Conservation (phyloP, 2,329 filamentous ascomycete species). For the Sclerotinia borealis region DNA sequence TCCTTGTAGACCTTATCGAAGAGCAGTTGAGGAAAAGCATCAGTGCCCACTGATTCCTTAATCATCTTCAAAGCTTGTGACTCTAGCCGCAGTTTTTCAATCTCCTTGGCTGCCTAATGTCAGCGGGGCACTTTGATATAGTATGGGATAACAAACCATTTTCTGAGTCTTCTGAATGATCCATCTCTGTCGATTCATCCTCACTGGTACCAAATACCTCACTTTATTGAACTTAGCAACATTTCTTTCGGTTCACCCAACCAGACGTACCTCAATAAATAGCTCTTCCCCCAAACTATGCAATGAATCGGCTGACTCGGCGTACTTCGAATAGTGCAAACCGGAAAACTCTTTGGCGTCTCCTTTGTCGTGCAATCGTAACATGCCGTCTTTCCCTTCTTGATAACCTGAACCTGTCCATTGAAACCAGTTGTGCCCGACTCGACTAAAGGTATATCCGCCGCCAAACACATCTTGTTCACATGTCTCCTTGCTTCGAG, state of each 20-base stretch:
- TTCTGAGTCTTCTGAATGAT: slow-evolving; percentile 72
- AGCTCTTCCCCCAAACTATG: slow-evolving; percentile 98
- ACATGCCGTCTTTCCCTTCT: slow-evolving; percentile 85
- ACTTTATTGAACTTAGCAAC: slow-evolving; percentile 34
- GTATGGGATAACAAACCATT: slow-evolving; percentile 51
- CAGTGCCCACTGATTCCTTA: slow-evolving; percentile 70
- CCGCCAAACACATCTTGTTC: slow-evolving; percentile 94
- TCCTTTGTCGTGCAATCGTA: slow-evolving; percentile 93
- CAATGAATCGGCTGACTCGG: slow-evolving; percentile 96
- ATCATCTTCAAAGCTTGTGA: slow-evolving; percentile 79
- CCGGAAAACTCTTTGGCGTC: slow-evolving; percentile 85
- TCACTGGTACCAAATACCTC: slow-evolving; percentile 92
- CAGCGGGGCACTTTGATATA: slow-evolving; percentile 5
- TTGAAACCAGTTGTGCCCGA: slow-evolving; percentile 98
- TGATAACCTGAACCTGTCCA: slow-evolving; percentile 94
- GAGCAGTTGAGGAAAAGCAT: slow-evolving; percentile 69
- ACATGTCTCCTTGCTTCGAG: slow-evolving; percentile 90
- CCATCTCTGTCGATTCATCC: slow-evolving; percentile 72
- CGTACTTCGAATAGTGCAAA: slow-evolving; percentile 95
- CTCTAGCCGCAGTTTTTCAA: slow-evolving; percentile 80
- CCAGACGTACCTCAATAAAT: slow-evolving; percentile 63
- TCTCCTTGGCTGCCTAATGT: slow-evolving; percentile 58
- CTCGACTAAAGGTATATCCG: slow-evolving; percentile 85
- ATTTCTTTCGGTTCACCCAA: not conserved
- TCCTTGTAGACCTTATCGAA: slow-evolving; percentile 90